phyloP scores from a whole-genome alignment of 2,329 filamentous ascomycete genomes.

The Trematosphaeria pertusa region DNA sequence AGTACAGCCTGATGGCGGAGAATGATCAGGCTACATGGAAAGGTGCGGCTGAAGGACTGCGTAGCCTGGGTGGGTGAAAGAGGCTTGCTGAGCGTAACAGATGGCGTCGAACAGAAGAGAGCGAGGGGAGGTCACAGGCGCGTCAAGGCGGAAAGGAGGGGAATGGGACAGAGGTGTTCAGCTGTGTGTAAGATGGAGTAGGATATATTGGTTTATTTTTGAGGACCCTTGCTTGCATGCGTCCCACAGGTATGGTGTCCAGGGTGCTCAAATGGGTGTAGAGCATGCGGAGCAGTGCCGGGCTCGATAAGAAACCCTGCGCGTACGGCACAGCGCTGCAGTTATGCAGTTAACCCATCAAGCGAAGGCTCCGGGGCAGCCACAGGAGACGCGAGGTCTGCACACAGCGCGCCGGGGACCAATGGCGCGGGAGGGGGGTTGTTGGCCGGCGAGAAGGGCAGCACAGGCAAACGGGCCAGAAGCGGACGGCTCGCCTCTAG shows the following conservation, averaged over 20 bases:
- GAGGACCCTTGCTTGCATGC: slow-evolving; percentile 31
- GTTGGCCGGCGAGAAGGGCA: slow-evolving; percentile 4
- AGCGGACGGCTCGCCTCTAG: slow-evolving; percentile 12
- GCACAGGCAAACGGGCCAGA: slow-evolving; percentile 16
- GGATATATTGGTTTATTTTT: slow-evolving; percentile 37
- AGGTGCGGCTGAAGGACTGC: slow-evolving; percentile 22
- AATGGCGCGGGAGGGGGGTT: slow-evolving; percentile 19
- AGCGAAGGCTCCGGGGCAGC: slow-evolving; percentile 30
- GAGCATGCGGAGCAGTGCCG: slow-evolving; percentile 30
- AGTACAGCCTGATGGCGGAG: slow-evolving; percentile 3
- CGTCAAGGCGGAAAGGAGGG: slow-evolving; percentile 2
- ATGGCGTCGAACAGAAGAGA: slow-evolving; percentile 6
- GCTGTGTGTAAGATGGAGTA: slow-evolving; percentile 24
- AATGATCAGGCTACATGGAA: slow-evolving; percentile 15
- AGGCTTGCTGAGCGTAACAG: slow-evolving; percentile 9
- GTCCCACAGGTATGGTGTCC: slow-evolving; percentile 37
- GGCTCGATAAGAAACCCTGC: slow-evolving; percentile 43
- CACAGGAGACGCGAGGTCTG: slow-evolving; percentile 24
- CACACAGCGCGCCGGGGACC: slow-evolving; percentile 17
- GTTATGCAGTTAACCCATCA: slow-evolving; percentile 27
- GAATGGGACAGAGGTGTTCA: slow-evolving; percentile 14
- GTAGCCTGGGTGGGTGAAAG: slow-evolving; percentile 7
- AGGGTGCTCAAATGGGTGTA: slow-evolving; percentile 28
- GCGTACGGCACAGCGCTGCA: slow-evolving; percentile 16
- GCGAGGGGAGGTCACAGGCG: background rate